Base-by-base conservation (phyloP, 2,329 filamentous ascomycete species). In the Colletotrichum sublineola region DNA sequence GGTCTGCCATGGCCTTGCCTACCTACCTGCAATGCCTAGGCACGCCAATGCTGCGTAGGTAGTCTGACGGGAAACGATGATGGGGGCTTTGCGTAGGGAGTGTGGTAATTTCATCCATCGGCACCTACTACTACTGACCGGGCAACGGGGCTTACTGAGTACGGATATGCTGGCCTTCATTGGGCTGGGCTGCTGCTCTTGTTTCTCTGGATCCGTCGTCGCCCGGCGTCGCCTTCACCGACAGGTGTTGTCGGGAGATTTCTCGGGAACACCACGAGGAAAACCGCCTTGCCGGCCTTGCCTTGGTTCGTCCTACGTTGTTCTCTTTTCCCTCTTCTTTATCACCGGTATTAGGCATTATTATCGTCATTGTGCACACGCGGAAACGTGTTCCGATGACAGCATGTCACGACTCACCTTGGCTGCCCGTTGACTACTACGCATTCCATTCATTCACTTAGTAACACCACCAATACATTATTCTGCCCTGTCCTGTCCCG, bases 241-340 rank as follows among this genome's bases (percentile, higher is more conserved):
- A 62, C 18, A 33, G 24, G 31, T 60, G 44, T 20, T 42, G 15
- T 11, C 24, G 50, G 64, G 58, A 63, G 65, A 63, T 63, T 72
- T 69, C 65, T 72, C 65, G 65, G 69, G 38, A 68, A 72, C 40
- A 61, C 29, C 56, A 40, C n/a, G 18, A 42, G 6, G 31, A 36
- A n/a, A n/a, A 11, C 42, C 20, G 31, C 31, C 31, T 18, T 31
- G 20, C 5, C 29, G 33, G 3, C 3, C 15, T 7, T 44, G 18
- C 7, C 18, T 48, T 18, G 44, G 44, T n/a, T 24, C 18, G 14
- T 11, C 20, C 20, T 48, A 8, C 20, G 20, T 48, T n/a, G 8
- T 48, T 48, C 9, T 48, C 8, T 38, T 15, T n/a, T 31, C 44
- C 29, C 14, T 60, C 36, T 42, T 60, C 24, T 24, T 44, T 31